phyloP scores from a whole-genome alignment of 2,329 filamentous ascomycete genomes.

The Gyromitra esculenta region DNA sequence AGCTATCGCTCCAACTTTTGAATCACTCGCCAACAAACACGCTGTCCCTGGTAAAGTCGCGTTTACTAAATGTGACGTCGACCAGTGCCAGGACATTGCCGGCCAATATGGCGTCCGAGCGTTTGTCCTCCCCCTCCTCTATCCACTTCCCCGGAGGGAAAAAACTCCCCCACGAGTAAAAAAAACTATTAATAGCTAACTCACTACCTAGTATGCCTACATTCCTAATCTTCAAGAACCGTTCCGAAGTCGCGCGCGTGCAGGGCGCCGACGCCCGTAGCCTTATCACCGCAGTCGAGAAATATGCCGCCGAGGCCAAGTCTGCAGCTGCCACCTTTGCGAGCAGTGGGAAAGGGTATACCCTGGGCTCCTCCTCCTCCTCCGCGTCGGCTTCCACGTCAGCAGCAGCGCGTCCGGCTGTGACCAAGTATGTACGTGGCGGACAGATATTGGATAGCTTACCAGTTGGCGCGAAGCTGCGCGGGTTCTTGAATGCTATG shows the following conservation, averaged over 20 bases:
- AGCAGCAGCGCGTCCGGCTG: neutral
- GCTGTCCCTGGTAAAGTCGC: conserved; percentile 78
- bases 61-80: conserved; percentile 88
- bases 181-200: conserved; percentile 48
- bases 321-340: conserved; percentile 38
- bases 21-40: conserved; percentile 76
- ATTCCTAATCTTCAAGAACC: conserved; percentile 85
- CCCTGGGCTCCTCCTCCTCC: conserved; percentile 20
- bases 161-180: neutral
- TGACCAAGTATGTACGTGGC: conserved; percentile 29
- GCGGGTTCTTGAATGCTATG: conserved; percentile 30
- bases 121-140: conserved; percentile 60
- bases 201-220: conserved; percentile 73
- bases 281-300: conserved; percentile 69
- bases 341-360: conserved; percentile 48
- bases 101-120: conserved; percentile 76
- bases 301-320: conserved; percentile 37
- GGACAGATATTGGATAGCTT: conserved; percentile 29
- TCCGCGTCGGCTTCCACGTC: conserved; percentile 4
- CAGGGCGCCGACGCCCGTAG: conserved; percentile 77
- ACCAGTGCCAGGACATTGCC: conserved; percentile 78
- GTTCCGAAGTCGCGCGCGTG: conserved; percentile 73
- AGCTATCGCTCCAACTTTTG: conserved; percentile 82
- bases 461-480: conserved; percentile 27
- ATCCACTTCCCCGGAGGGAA: neutral